Evolutionary conservation across 208 protist species (phyloP), one percentile per base, ranked within the genome.

Genomic region (Zelonia costaricensis): DNA sequence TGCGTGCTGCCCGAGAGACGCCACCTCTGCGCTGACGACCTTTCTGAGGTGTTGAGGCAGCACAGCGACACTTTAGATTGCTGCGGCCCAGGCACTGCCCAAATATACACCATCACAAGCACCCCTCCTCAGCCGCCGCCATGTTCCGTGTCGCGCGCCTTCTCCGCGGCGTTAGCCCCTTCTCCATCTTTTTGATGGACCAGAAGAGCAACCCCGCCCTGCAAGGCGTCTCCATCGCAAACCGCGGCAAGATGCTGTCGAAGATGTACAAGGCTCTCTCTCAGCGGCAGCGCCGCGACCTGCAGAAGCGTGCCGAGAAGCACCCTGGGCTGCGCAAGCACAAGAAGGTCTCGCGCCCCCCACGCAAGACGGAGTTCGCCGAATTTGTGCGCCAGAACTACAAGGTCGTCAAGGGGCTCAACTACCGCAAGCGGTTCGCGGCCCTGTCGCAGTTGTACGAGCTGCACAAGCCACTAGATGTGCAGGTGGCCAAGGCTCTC

Each of bases 161-260:
- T 18, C 66, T 87, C 12, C 74, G 71, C 20, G 84, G 72, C 23
- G 79, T 95, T 56, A 95, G 89, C 74, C 89, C 86, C 15, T 95
- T 91, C 68, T 82, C 89, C 20, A 62, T 95, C 33, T 95, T 95
- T 44, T 63, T 95, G 60, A 95, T 93, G 82, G 89, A 95, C 49
- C 83, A 95, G 60, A 90, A 88, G 69, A 92, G 75, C 60, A 92
- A 95, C 65, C 82, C 89, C 4, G 69, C 60, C 4, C 73, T 95
- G 42, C 74, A 90, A 45, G 89, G 86, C 16, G 61, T 82, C 30
- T 59, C 82, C 42, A 89, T 93, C 38, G 75, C 54, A 2, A 76
- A 88, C 43, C 80, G 89, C 3, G 89, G 76, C 3, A 64, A 72
- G 12, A 63, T 83, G 43, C 74, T 93, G 42, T 87, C 87, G 18